Conservation (phyloP, 2,329 filamentous ascomycete genomes). For the Aureobasidium sp. region DNA sequence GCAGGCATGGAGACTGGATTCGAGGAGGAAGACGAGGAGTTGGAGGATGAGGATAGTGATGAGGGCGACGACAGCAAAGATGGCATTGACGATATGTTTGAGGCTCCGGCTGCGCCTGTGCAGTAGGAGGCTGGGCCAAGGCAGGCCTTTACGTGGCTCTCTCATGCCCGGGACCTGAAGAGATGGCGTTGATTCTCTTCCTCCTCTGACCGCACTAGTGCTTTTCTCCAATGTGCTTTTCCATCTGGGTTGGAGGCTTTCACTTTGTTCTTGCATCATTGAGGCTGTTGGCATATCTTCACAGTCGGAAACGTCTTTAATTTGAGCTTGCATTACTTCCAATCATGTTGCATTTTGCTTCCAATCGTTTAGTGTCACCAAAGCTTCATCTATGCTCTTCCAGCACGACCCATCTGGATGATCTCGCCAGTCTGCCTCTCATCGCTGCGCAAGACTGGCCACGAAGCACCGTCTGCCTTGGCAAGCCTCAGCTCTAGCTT, state of each 20-base stretch:
- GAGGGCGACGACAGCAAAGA: constrained; percentile 50
- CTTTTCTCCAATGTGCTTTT: no score
- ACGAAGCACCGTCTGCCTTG: constrained; percentile 69
- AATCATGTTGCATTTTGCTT: background rate
- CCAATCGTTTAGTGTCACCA: background rate
- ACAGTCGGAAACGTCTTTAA: background rate
- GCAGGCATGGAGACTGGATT: constrained; percentile 69
- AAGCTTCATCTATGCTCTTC: constrained; percentile 35
- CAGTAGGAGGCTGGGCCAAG: background rate
- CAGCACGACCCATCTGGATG: constrained; percentile 80
- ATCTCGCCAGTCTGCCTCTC: constrained; percentile 71
- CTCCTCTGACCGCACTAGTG: no score
- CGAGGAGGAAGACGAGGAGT: constrained; percentile 57
- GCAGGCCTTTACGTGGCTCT: no score
- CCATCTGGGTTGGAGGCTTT: background rate
- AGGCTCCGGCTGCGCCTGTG: constrained; percentile 22
- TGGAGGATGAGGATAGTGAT: constrained; percentile 53
- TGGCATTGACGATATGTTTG: constrained; percentile 42
- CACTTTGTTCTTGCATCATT: background rate
- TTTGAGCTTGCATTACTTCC: background rate
- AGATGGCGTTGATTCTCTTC: background rate
- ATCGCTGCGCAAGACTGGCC: constrained; percentile 77
- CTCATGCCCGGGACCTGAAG: no score
- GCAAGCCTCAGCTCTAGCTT: constrained; percentile 76
- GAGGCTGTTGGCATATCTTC: background rate